Evolutionary conservation across 2,329 filamentous ascomycete genomes (phyloP), one percentile per base, ranked within the genome.

Genomic region (Colletotrichum euphorbiae): DNA sequence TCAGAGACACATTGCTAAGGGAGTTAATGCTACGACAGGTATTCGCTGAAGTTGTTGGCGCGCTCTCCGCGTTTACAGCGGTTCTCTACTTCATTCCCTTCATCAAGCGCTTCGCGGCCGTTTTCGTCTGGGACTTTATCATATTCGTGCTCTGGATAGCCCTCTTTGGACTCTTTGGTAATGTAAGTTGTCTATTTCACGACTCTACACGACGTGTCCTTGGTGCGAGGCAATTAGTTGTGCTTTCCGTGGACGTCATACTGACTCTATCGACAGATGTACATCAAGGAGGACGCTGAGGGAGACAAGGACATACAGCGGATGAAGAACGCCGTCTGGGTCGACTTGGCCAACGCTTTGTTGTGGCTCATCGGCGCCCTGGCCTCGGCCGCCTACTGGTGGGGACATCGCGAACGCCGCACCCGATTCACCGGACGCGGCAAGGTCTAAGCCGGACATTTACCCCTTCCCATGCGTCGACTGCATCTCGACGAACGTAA

Each of bases 261-360:
- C 28, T 54, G n/a, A 54, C 51, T 54, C 12, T 17, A 38, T 33
- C 48, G 51, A 15, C 70, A 85, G 80, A 80, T 95, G 84, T 97
- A 91, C 82, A 91, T 97, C 75, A 79, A 87, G 61, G 89, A 90
- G 74, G 78, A 93, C 67, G 77, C 90, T 0, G 83, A 91, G 76
- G 89, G 89, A 13, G 85, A 92, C 75, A 73, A 74, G 45, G 89
- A 85, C 56, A 85, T 95, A 65, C 81, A 83, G 72, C 86, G 92
- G 64, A 97, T 97, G 93, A 93, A 94, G 81, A 89, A 90, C 75
- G 92, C 93, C 5, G 92, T 96, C 15, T 97, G 93, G 92, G 84
- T 97, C 51, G 91, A 95, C 77, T 78, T 97, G 57, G 82, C 87
- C 52, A 93, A 91, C 76, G 86, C 93, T 77, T 76, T 93, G 13